Evolutionary conservation across 768 basidiomycete species (phyloP).

Genomic region (Agaricus blazei): DNA sequence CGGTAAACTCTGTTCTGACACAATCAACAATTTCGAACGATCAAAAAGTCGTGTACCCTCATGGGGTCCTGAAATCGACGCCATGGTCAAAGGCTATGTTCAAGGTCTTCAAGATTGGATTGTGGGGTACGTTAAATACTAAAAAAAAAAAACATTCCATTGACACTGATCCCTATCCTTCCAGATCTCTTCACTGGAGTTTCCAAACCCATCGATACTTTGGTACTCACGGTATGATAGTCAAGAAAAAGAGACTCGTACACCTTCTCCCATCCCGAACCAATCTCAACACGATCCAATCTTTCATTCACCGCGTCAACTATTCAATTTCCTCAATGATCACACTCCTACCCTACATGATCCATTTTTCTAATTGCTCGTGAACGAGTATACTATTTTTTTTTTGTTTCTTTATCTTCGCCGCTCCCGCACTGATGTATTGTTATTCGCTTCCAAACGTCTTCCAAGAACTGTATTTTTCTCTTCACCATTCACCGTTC

Average conservation of each 20-base stretch:
- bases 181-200: conserved; percentile 62
- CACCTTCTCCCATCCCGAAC: conserved; percentile 35
- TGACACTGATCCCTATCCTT: not conserved
- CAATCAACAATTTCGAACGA: conserved; percentile 47
- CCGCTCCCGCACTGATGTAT: no score
- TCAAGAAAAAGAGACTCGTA: conserved; percentile 51
- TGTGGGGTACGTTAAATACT: conserved; percentile 41
- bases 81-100: conserved; percentile 52
- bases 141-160: not conserved
- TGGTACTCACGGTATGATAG: conserved; percentile 45
- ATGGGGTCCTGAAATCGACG: conserved; percentile 58
- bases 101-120: conserved; percentile 68
- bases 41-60: conserved; percentile 48
- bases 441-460: no score
- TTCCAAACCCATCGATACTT: conserved; percentile 69
- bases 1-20: conserved; percentile 53
- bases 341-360: no score
- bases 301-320: no score
- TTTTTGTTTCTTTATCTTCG: no score
- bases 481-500: no score
- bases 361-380: no score
- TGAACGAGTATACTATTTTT: no score
- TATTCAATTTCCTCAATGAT: no score
- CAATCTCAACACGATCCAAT: no score
- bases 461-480: no score